Evolutionary conservation across 164 flowering plant genomes (phyloP).

Genomic region (Dillenia suffruticosa): DNA sequence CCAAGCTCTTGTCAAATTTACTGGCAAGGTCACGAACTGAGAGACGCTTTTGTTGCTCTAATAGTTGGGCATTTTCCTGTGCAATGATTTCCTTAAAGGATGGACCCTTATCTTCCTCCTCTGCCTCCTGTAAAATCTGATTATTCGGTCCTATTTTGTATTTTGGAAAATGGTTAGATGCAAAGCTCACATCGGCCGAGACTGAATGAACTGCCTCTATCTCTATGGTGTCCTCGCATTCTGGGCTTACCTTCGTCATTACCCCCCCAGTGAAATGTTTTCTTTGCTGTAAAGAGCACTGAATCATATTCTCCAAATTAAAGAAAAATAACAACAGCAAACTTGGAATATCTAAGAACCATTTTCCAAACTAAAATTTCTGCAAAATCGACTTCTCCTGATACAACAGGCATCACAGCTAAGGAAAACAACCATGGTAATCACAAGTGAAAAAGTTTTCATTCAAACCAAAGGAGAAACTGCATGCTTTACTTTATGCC

Average conservation of each 20-base stretch:
- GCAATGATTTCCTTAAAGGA: slow-evolving; percentile 66
- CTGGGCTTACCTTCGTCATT: slow-evolving; percentile 64
- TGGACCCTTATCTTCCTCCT: slow-evolving; percentile 26
- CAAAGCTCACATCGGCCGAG: slow-evolving; percentile 60
- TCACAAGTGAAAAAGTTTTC: no score
- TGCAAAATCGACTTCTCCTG: no score
- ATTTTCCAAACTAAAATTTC: no score
- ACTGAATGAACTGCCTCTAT: slow-evolving; percentile 45
- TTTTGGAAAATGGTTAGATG: slow-evolving; percentile 53
- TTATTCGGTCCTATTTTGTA: slow-evolving; percentile 58
- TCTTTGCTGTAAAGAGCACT: no score
- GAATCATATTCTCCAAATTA: no score
- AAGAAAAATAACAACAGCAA: no score
- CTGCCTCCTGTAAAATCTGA: slow-evolving; percentile 49
- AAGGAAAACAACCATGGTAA: no score
- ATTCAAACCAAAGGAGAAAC: no score
- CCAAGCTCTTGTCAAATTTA: slow-evolving; percentile 69
- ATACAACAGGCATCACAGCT: no score
- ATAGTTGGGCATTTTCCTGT: slow-evolving; percentile 43
- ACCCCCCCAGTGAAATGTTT: not conserved
- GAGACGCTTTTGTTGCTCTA: slow-evolving; percentile 70
- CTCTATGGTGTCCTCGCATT: slow-evolving; percentile 28
- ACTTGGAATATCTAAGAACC: no score
- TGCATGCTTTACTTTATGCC: no score
- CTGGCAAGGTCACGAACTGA: slow-evolving; percentile 76